Percentiles rank a stretch among this genome's conserved stretches.
phyloP scores from a whole-genome alignment of 805 yeast genomes.

The Ogataea methylovora region DNA sequence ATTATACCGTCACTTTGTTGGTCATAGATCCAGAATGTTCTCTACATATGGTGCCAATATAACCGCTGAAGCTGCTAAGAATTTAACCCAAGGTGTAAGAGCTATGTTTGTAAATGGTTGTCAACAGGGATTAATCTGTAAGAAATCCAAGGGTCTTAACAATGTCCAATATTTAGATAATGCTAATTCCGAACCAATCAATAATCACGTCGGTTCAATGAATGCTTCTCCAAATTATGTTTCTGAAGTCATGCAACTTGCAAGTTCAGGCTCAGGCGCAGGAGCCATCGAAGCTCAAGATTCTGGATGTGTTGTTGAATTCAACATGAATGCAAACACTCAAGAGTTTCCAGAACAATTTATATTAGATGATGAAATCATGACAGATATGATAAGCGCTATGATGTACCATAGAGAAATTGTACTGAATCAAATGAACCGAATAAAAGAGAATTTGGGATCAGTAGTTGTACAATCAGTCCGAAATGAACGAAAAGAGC shows the following conservation, averaged over 20 bases:
- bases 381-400: conserved; percentile 25
- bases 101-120: conserved; percentile 26
- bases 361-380: conserved; percentile 37
- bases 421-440: conserved; percentile 34
- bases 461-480: conserved; percentile 19
- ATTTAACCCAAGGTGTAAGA: conserved; percentile 43
- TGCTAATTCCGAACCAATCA: no score
- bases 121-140: no score
- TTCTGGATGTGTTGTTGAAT: conserved; percentile 50
- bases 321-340: conserved; percentile 33
- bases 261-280: no score
- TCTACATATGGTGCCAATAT: conserved; percentile 28
- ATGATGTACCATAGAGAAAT: conserved; percentile 35
- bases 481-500: background rate
- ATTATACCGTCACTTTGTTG: conserved; percentile 27
- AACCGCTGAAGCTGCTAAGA: conserved; percentile 51
- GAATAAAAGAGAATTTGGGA: conserved; percentile 49
- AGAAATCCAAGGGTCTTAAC: no score
- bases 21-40: conserved; percentile 30
- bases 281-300: no score
- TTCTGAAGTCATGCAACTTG: conserved; percentile 24
- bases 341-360: conserved; percentile 26
- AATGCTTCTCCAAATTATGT: conserved; percentile 21
- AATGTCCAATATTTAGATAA: no score
- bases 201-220: no score